A percentile compares a stretch with the other conserved stretches of the same genome.
Conservation (phyloP, 1,139 yeast species). For the Candida anutae region DNA sequence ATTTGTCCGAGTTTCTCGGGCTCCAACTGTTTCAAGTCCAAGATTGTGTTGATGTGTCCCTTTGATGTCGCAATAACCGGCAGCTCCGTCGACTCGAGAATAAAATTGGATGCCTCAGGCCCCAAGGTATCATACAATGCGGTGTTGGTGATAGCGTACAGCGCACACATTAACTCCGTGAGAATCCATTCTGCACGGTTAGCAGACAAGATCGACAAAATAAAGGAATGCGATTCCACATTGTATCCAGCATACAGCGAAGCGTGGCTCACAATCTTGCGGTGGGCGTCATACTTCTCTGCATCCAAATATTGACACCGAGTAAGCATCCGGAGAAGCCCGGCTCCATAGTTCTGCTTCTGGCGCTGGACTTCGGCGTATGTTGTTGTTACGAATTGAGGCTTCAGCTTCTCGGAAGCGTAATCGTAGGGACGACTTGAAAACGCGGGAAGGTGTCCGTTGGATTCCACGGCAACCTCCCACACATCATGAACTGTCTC, state of each 20-base stretch:
- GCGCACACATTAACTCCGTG: conserved; percentile 14
- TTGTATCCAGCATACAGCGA: conserved; percentile 8
- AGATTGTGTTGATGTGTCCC: conserved; percentile 9
- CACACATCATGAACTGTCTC: conserved; percentile 11
- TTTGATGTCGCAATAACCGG: conserved; percentile 15
- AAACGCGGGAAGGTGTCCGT: conserved; percentile 9
- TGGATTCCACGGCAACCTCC: conserved; percentile 8
- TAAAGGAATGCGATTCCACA: conserved; percentile 14
- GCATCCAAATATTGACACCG: conserved; percentile 12
- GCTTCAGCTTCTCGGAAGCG: conserved; percentile 9
- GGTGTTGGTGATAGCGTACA: conserved; percentile 18
- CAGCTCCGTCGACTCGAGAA: conserved; percentile 15
- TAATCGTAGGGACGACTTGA: conserved; percentile 13
- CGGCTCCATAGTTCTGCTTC: conserved; percentile 13
- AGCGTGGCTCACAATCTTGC: conserved; percentile 14
- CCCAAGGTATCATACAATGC: conserved; percentile 22
- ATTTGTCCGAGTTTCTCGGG: conserved; percentile 11
- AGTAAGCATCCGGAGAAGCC: conserved; percentile 14
- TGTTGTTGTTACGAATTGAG: conserved; percentile 7
- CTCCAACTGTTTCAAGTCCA: conserved; percentile 11
- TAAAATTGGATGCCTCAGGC: conserved; percentile 14
- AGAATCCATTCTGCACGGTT: conserved; percentile 19
- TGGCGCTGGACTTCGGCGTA: conserved; percentile 11
- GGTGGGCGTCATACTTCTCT: conserved; percentile 11
- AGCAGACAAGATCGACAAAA: conserved; percentile 13